Base-by-base conservation (phyloP, 2,329 filamentous ascomycete species). In the Tolypocladium guangdongense region DNA sequence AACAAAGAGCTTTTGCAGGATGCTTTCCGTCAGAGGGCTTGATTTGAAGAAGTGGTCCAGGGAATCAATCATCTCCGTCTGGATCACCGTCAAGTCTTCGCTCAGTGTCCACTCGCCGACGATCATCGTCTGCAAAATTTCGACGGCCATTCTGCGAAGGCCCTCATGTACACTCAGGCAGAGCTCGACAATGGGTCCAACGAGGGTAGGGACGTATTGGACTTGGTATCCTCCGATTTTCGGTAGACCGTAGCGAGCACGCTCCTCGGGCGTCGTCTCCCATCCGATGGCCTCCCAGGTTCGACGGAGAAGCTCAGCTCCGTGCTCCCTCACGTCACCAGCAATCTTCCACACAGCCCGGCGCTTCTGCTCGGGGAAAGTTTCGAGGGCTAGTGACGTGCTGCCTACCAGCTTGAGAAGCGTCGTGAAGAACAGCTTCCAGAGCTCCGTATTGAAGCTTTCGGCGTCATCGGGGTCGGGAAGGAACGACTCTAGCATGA, bases 271-370 rank as follows among this genome's bases (percentile, higher is more conserved):
- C 35, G 80, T 88, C 0, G 90, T 89, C 62, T 99, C 92, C 93
- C 93, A 99, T 14, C 95, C 93, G 57, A 99, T 95, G 20, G 90
- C 88, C 65, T 96, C 89, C 93, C 93, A 99, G 7, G 87, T 92
- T 32, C 83, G 81, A 56, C 87, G 83, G 36, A 99, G 74, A 10
- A 99, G 76, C 50, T 92, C 88, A 4, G 93, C 92, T 18, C 95
- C 93, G 59, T 90, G 81, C 67, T 97, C 91, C 53, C 93, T 82
- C 50, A 99, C 90, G 70, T 99, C 95, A 7, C 93, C 93, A 4
- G 92, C 93, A 65, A 99, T 96, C 73, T 97, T 99, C 93, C 95
- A 99, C 1, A 97, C 92, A 1, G 93, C 92, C 53, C 93, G 78
- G 47, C 93, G 79, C 72, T 97, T 99, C 71, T 99, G 93, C 68